These are phyloP conservation scores for Termitomyces eurrhizus DNA, from an alignment of 768 basidiomycete species.

Conservation along the genomic window DNA sequence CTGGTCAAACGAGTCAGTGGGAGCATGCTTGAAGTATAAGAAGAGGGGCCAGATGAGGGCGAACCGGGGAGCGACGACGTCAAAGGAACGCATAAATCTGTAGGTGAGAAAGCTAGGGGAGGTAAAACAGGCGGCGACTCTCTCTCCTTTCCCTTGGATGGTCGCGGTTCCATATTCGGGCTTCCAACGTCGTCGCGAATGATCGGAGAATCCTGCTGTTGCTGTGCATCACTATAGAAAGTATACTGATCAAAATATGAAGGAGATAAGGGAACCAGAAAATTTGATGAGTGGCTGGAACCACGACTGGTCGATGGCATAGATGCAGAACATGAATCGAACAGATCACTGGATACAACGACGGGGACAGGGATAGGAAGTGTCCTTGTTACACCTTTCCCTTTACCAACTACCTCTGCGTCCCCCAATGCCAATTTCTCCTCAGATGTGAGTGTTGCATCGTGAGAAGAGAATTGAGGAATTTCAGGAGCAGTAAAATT, in stretches of 20 bases:
- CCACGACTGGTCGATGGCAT: slow-evolving; percentile 20
- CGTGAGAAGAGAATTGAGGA: slow-evolving; percentile 27
- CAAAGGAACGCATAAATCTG: slow-evolving; percentile 42
- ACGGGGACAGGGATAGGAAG: slow-evolving; percentile 40
- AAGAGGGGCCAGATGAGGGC: slow-evolving; percentile 37
- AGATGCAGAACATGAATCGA: slow-evolving; percentile 26
- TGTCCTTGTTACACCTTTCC: slow-evolving; percentile 52
- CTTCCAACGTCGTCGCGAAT: slow-evolving; percentile 5
- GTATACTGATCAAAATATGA: slow-evolving; percentile 16
- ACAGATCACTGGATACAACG: slow-evolving; percentile 35
- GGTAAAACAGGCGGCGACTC: slow-evolving; percentile 61
- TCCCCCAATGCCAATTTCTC: slow-evolving; percentile 15
- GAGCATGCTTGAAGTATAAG: slow-evolving; percentile 25
- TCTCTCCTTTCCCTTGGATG: slow-evolving; percentile 56
- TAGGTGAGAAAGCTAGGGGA: slow-evolving; percentile 57
- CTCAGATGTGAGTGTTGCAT: slow-evolving; percentile 26
- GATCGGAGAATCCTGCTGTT: slow-evolving; percentile 15
- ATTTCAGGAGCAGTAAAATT: neutral
- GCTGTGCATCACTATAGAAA: slow-evolving; percentile 7
- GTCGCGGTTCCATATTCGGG: slow-evolving; percentile 12
- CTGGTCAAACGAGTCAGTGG: slow-evolving; percentile 8
- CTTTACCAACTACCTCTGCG: slow-evolving; percentile 35
- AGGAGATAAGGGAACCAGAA: slow-evolving; percentile 24
- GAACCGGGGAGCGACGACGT: slow-evolving; percentile 31
- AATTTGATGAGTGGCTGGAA: slow-evolving; percentile 19